These are phyloP conservation scores for Colletotrichum costaricense DNA, from an alignment of 2,329 filamentous ascomycete species.

Conservation along the genomic window DNA sequence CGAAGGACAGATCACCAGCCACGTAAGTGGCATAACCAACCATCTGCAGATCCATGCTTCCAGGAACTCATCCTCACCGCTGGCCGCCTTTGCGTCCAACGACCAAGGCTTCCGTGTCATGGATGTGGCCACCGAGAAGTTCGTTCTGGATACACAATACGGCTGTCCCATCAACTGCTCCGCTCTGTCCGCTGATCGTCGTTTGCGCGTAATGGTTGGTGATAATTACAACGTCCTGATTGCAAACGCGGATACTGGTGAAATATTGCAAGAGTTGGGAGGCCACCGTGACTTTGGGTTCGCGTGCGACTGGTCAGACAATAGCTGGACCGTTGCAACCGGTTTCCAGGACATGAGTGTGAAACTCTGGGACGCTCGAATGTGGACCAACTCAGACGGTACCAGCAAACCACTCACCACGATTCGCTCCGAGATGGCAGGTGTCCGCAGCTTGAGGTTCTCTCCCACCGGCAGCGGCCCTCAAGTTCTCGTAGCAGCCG, in stretches of 20 bases:
- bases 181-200: slow-evolving; percentile 76
- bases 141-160: slow-evolving; percentile 65
- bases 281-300: slow-evolving; percentile 80
- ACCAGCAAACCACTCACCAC: slow-evolving; percentile 59
- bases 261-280: slow-evolving; percentile 65
- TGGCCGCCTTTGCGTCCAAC: slow-evolving; percentile 72
- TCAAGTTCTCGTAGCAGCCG: slow-evolving; percentile 76
- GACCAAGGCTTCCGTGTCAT: slow-evolving; percentile 69
- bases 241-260: slow-evolving; percentile 74
- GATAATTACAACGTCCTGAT: slow-evolving; percentile 75
- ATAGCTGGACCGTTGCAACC: slow-evolving; percentile 81
- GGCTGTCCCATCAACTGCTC: slow-evolving; percentile 77
- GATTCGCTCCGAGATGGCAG: slow-evolving; percentile 74
- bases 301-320: slow-evolving; percentile 82
- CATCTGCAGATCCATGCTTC: slow-evolving; percentile 69
- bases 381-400: slow-evolving; percentile 69
- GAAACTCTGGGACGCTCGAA: slow-evolving; percentile 81
- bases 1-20: slow-evolving; percentile 60
- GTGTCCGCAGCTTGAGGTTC: slow-evolving; percentile 76
- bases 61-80: slow-evolving; percentile 62
- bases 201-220: slow-evolving; percentile 79
- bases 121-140: slow-evolving; percentile 68
- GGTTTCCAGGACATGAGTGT: slow-evolving; percentile 80
- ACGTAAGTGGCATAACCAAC: slow-evolving; percentile 70
- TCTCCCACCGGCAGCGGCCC: slow-evolving; percentile 77